Base-by-base conservation (phyloP, 306 rosid genomes). In the Heteromeles arbutifolia region DNA sequence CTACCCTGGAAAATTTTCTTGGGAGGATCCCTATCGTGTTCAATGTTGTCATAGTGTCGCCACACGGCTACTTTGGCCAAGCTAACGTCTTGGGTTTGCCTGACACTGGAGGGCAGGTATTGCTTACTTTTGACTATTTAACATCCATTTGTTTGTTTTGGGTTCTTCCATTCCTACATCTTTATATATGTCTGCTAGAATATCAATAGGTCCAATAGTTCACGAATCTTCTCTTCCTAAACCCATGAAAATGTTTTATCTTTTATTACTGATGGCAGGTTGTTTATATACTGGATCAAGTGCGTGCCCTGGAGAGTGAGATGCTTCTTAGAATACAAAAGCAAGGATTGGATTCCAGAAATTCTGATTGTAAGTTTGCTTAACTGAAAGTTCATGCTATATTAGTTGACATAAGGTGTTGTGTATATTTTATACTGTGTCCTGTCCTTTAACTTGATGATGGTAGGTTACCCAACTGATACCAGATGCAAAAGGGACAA, bases 61-160 rank as follows among this genome's bases (percentile, higher is more conserved):
- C 96, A 24, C 97, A 94, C 66, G 97, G 97, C 57, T 92, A 82
- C 90, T 95, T 92, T 69, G 97, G 96, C 73, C 98, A 95, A 85
- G 97, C 96, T 75, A 95, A 95, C 80, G 97, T 95, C 64, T 81
- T 95, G 54, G 98, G 98, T 78, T 86, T 95, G 84, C 98, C 97
- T 0, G 98, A 95, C 87, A 95, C 97, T n/a, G 98, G 98, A 53
- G 97, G 96, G 32, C 98, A 95, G 97, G 98, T 92, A 90, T 69
- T 77, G 14, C 59, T 73, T 67, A 64, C 41, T 12, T 62, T 45
- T 65, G 50, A 29, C 5, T 66, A 39, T 76, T 25, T 34, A 70
- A 26, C n/a, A 37, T 76, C 21, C 32, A 53, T 11, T 31, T 61
- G 13, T 71, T n/a, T 21, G 13, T 9, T 17, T 67, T 24, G 69